phyloP scores from a whole-genome alignment of 2,329 filamentous ascomycete species.

The Neopestalotiopsis sp. region DNA sequence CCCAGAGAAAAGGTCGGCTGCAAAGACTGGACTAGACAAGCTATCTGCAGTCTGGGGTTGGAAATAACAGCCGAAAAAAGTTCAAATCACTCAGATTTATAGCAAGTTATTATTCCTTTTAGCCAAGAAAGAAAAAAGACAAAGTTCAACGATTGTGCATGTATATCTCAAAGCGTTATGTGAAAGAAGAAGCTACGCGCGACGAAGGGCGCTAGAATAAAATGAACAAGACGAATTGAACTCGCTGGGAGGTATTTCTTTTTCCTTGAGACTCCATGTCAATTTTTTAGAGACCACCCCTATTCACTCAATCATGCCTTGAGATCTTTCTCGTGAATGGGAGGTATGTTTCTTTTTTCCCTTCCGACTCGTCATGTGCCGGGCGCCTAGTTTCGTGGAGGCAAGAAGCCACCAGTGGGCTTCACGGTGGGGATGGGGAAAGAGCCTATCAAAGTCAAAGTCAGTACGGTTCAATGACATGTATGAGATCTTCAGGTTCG shows the following conservation, averaged over 20 bases:
- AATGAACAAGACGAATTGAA: conserved; percentile 6
- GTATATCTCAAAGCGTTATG: conserved; percentile 8
- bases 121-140: neutral
- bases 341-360: neutral
- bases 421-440: conserved; percentile 1
- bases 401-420: neutral
- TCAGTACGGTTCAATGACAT: neutral
- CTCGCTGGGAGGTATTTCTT: neutral
- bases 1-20: neutral
- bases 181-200: neutral
- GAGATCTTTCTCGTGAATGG: neutral
- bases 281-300: neutral
- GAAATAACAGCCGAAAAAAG: neutral
- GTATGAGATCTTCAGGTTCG: neutral
- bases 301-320: neutral
- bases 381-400: neutral
- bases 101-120: too few relatives aligned
- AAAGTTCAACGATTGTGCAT: neutral
- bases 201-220: conserved; percentile 2
- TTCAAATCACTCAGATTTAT: neutral
- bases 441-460: neutral
- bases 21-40: neutral
- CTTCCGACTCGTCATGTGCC: neutral
- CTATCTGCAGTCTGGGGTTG: conserved; percentile 1
- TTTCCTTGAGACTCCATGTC: neutral